Evolutionary conservation across 129 eudicot species (phyloP).

Genomic region (Apium graveolens): DNA sequence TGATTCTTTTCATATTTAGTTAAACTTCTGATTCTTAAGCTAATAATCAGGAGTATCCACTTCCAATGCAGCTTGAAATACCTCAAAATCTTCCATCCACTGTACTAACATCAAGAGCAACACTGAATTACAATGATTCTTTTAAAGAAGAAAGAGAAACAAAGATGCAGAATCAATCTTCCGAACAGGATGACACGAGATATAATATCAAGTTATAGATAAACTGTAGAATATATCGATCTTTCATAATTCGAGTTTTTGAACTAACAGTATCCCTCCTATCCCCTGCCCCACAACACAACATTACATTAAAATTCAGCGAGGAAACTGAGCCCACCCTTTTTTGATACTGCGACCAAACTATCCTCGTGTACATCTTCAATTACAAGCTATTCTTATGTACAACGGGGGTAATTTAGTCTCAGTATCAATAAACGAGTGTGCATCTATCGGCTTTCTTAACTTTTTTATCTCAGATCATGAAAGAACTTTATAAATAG

Average conservation of each 20-base stretch:
- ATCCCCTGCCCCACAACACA: background rate
- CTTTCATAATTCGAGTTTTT: background rate
- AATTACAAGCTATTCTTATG: too few species aligned
- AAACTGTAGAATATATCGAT: background rate
- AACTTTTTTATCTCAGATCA: too few species aligned
- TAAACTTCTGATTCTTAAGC: too few species aligned
- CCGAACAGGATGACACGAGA: background rate
- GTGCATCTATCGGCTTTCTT: too few species aligned
- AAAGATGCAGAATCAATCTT: conserved; percentile 3
- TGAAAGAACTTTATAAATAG: too few species aligned
- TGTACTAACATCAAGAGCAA: conserved; percentile 14
- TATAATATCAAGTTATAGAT: background rate
- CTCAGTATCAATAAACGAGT: too few species aligned
- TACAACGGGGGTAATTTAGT: too few species aligned
- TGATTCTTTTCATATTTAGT: too few species aligned
- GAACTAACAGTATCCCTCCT: background rate
- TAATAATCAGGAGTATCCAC: too few species aligned
- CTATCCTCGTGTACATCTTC: too few species aligned
- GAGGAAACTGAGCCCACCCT: too few species aligned
- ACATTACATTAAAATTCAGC: background rate
- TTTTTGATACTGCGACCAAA: too few species aligned
- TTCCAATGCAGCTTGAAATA: conserved; percentile 86
- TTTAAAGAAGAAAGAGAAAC: background rate
- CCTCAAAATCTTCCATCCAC: conserved; percentile 98
- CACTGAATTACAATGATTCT: background rate